Base-by-base conservation (phyloP, 441 rosid species). In the Eruca vesicaria region DNA sequence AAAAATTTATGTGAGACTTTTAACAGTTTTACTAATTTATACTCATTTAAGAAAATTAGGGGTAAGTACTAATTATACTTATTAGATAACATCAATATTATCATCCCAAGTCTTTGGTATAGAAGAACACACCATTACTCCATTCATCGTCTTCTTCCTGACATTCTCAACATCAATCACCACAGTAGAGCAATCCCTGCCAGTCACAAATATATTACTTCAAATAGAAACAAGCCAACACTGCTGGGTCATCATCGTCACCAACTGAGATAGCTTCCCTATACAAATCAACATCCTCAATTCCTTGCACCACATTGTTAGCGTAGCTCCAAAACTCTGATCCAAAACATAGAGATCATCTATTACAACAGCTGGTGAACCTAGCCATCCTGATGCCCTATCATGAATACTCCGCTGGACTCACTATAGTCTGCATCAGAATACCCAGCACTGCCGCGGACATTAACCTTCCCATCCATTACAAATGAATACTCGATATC, bases 361-460 rank as follows among this genome's bases (percentile, higher is more conserved):
- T 41, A 81, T 87, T 20, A 86, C 85, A 19, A 85, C 87, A 28
- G 86, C 90, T 3, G 97, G 94, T n/a, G 95, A 94, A 74, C 97
- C 98, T 16, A 57, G 79, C 97, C 96, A 93, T 63, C 98, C 97
- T 11, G 87, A 85, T 1, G 85, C 87, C 61, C 91, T 78, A 65
- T 83, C 86, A 58, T 81, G 84, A 70, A 93, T 1, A 68, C 83
- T 33, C 85, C 82, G 26, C 63, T 82, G 2, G 69, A 82, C 52
- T 90, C 88, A 33, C 84, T 86, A 11, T 89, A 91, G 45, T 82
- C 81, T 0, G 80, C 82, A 33, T 82, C 84, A 68, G 85, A 84
- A 50, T 82, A 31, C 68, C 87, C 84, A 69, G 65, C 71, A 60
- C 83, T 76, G 15, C 88, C 78, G 0, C 86, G 89, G 36, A 91